Conservation (phyloP, 2,329 filamentous ascomycete species). For the Fulvia fulva region DNA sequence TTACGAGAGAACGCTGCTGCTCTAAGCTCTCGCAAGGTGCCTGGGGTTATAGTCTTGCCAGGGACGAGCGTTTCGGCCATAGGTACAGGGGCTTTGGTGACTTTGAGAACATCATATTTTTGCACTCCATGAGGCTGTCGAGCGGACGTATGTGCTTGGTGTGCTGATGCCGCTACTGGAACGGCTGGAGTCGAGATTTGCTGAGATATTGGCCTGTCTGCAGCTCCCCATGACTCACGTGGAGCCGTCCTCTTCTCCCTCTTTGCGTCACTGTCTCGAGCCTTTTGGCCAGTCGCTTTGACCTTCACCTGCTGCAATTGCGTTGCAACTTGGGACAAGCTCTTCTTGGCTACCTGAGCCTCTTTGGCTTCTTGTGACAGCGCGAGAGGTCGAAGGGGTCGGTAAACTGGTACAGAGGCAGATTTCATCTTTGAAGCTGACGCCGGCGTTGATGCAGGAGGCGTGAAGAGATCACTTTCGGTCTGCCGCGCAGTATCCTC, state of each 20-base stretch:
- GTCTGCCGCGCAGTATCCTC: neutral
- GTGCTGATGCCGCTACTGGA: neutral
- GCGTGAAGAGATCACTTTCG: neutral
- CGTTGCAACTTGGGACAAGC: neutral
- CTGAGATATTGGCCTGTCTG: neutral
- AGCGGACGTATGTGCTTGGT: neutral
- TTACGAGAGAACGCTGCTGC: neutral
- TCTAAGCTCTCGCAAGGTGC: neutral
- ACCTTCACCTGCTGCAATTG: neutral
- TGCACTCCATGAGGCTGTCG: neutral
- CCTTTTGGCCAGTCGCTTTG: neutral
- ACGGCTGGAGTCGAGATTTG: neutral
- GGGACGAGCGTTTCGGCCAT: slow-evolving; percentile 1
- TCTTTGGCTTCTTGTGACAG: neutral
- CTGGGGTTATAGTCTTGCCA: slow-evolving; percentile 6
- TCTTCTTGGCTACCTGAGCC: neutral
- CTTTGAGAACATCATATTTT: neutral
- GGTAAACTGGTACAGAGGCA: neutral
- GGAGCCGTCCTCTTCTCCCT: neutral
- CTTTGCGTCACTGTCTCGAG: neutral
- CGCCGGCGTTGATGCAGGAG: neutral
- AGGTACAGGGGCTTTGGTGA: neutral
- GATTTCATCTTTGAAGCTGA: neutral
- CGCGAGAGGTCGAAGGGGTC: neutral
- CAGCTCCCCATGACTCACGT: neutral